Evolutionary conservation across 805 yeast species (phyloP).

Genomic region (Dipodascus albidus): DNA sequence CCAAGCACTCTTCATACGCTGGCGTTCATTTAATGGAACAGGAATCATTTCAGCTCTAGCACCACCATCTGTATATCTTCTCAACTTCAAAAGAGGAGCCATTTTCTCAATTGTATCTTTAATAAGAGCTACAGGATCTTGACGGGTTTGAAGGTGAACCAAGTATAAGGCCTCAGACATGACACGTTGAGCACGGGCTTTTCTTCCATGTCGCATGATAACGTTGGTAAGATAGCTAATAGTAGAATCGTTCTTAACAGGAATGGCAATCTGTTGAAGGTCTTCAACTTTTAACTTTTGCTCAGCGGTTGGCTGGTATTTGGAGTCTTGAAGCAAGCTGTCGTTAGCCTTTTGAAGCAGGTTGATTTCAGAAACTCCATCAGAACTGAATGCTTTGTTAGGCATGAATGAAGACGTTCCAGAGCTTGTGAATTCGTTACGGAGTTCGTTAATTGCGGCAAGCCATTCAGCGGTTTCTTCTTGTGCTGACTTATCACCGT

Average conservation of each 20-base stretch:
- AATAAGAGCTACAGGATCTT: slow-evolving; percentile 70
- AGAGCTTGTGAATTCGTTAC: slow-evolving; percentile 28
- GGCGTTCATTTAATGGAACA: slow-evolving; percentile 68
- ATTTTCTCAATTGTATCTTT: slow-evolving; percentile 65
- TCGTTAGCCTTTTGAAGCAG: slow-evolving; percentile 20
- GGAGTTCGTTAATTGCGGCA: slow-evolving; percentile 28
- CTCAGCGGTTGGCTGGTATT: slow-evolving; percentile 40
- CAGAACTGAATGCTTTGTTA: slow-evolving; percentile 31
- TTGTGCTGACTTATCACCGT: slow-evolving; percentile 20
- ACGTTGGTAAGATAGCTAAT: slow-evolving; percentile 70
- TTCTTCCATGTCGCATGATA: slow-evolving; percentile 88
- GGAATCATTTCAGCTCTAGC: slow-evolving; percentile 80
- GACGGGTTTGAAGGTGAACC: slow-evolving; percentile 57
- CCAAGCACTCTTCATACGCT: slow-evolving; percentile 79
- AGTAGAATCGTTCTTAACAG: slow-evolving; percentile 54
- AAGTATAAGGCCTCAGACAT: slow-evolving; percentile 72
- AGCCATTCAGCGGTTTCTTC: slow-evolving; percentile 33
- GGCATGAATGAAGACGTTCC: slow-evolving; percentile 26
- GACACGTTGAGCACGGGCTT: slow-evolving; percentile 62
- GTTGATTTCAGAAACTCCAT: slow-evolving; percentile 27
- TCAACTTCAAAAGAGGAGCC: slow-evolving; percentile 75
- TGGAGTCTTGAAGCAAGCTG: slow-evolving; percentile 10
- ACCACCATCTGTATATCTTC: slow-evolving; percentile 68
- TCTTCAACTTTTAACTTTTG: slow-evolving; percentile 49
- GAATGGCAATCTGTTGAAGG: slow-evolving; percentile 42